These are phyloP conservation scores for Priceomyces melissophilus DNA, from an alignment of 805 yeast species.

Conservation along the genomic window DNA sequence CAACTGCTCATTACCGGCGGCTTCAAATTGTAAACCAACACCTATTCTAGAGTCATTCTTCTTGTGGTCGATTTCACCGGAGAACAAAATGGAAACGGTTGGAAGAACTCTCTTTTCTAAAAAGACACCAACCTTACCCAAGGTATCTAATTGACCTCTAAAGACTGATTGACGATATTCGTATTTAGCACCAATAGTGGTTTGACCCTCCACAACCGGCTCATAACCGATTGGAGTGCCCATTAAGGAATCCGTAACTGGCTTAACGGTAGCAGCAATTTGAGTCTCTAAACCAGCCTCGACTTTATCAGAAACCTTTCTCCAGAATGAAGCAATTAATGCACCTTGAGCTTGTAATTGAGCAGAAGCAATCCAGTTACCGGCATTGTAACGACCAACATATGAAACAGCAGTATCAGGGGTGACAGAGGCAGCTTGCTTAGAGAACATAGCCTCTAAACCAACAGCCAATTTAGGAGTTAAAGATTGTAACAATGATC, in stretches of 20 bases:
- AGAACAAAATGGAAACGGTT: slow-evolving; percentile 80
- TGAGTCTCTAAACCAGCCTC: slow-evolving; percentile 94
- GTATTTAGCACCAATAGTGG: slow-evolving; percentile 94
- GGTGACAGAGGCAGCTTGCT: slow-evolving; percentile 61
- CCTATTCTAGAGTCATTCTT: slow-evolving; percentile 74
- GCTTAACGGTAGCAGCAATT: slow-evolving; percentile 70
- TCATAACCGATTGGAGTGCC: slow-evolving; percentile 79
- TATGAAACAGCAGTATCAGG: slow-evolving; percentile 91
- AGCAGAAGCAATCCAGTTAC: slow-evolving; percentile 90
- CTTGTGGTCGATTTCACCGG: slow-evolving; percentile 89
- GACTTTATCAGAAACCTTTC: slow-evolving; percentile 86
- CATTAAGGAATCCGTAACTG: slow-evolving; percentile 70
- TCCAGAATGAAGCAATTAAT: slow-evolving; percentile 85
- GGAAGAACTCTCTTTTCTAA: slow-evolving; percentile 93
- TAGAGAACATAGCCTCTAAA: slow-evolving; percentile 86
- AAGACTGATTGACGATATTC: slow-evolving; percentile 95
- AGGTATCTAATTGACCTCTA: slow-evolving; percentile 90
- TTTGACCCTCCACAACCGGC: slow-evolving; percentile 83
- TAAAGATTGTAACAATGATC: slow-evolving; percentile 83
- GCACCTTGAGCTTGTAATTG: slow-evolving; percentile 94
- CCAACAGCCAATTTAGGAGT: slow-evolving; percentile 84
- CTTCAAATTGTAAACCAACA: slow-evolving; percentile 92
- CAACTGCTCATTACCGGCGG: slow-evolving; percentile 90
- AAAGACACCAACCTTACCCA: slow-evolving; percentile 87
- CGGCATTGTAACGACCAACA: slow-evolving; percentile 84